Percentiles rank a stretch among this genome's conserved stretches.
Conservation (phyloP, 2,329 filamentous ascomycete genomes). For the Colletotrichum theobromicola region DNA sequence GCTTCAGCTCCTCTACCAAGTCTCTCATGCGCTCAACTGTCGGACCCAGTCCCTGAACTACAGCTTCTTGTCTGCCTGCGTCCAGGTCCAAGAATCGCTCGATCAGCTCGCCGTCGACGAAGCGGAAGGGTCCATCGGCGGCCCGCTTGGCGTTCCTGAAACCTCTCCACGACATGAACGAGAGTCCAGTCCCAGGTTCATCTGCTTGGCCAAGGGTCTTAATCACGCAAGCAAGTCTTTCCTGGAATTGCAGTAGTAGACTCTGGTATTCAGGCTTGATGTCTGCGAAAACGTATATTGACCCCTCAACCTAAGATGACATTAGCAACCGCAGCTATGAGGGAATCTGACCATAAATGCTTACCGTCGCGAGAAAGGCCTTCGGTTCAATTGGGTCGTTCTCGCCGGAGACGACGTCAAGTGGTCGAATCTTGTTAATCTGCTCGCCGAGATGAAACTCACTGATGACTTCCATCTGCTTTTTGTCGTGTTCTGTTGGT, state of each 20-base stretch:
- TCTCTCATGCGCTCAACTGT: conserved; percentile 68
- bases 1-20: conserved; percentile 65
- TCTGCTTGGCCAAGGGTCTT: conserved; percentile 74
- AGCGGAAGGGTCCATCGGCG: conserved; percentile 79
- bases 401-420: conserved; percentile 69
- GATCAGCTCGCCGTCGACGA: conserved; percentile 91
- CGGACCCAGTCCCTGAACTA: conserved; percentile 61
- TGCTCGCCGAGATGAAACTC: conserved; percentile 91
- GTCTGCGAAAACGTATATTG: conserved; percentile 86
- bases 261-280: conserved; percentile 77
- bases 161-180: conserved; percentile 79
- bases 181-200: background rate
- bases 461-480: conserved; percentile 73
- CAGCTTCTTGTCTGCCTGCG: conserved; percentile 58
- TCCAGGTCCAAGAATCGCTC: conserved; percentile 81
- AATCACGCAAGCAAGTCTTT: conserved; percentile 69
- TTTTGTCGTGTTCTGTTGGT: conserved; percentile 75
- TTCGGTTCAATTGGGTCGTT: conserved; percentile 76
- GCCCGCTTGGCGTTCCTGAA: conserved; percentile 77
- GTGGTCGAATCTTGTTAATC: conserved; percentile 84
- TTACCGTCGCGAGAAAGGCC: conserved; percentile 88
- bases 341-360: conserved; percentile 29
- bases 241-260: conserved; percentile 82
- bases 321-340: conserved; percentile 20
- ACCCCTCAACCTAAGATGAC: conserved; percentile 77